Conservation (phyloP, 441 rosid species). For the Flueggea neowawraea region DNA sequence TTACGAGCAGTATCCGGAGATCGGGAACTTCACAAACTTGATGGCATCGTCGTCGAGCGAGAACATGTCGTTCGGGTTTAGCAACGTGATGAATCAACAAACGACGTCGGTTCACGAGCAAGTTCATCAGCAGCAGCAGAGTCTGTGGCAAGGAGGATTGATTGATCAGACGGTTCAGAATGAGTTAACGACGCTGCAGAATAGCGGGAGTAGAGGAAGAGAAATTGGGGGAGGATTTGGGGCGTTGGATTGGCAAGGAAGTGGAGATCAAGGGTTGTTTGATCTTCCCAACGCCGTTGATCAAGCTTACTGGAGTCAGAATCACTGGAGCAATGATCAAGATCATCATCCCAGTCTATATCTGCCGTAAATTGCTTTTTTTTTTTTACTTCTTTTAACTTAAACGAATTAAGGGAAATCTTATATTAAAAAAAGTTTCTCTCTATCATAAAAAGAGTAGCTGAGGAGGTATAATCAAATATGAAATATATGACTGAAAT, state of each 20-base stretch:
- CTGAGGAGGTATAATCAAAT: no score
- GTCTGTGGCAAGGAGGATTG: constrained; percentile 21
- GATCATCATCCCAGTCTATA: constrained; percentile 57
- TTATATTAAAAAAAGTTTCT: no score
- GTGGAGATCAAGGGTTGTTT: constrained; percentile 51
- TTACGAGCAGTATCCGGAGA: constrained; percentile 66
- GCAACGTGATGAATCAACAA: constrained; percentile 31
- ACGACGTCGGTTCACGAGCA: neutral
- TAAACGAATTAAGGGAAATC: no score
- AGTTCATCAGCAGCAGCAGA: constrained; percentile 21
- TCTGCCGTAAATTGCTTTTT: constrained; percentile 42
- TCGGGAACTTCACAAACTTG: constrained; percentile 56
- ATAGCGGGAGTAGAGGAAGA: constrained; percentile 19
- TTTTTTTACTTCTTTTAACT: constrained; percentile 10
- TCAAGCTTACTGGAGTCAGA: constrained; percentile 81
- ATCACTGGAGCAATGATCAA: constrained; percentile 56
- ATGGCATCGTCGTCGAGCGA: constrained; percentile 36
- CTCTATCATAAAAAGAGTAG: no score
- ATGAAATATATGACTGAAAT: no score
- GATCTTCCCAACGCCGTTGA: constrained; percentile 65
- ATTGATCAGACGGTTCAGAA: constrained; percentile 44
- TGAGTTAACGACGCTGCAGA: constrained; percentile 31
- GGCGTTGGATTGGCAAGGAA: constrained; percentile 71
- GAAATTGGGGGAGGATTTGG: constrained; percentile 50
- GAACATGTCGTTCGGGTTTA: constrained; percentile 43